Evolutionary conservation across 306 rosid species (phyloP).

Genomic region (Lablab purpureus): DNA sequence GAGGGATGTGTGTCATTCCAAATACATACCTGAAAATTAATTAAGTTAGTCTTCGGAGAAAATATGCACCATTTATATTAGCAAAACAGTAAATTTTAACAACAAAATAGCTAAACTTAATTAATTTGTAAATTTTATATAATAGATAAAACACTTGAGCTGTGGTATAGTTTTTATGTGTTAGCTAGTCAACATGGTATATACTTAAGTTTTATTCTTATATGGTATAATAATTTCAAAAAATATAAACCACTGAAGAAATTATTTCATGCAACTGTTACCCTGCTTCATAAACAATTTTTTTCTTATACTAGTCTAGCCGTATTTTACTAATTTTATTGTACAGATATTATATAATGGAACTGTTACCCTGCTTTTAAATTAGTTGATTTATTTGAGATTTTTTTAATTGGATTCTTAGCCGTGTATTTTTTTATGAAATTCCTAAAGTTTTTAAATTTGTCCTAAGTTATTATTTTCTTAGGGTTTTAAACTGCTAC

Average conservation of each 20-base stretch:
- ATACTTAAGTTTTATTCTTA: too few species aligned
- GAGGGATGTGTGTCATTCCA: slow-evolving; percentile 80
- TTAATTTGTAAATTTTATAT: too few species aligned
- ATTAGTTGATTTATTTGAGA: too few species aligned
- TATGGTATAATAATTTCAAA: not conserved
- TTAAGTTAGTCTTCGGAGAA: slow-evolving; percentile 4
- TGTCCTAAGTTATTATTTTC: too few species aligned
- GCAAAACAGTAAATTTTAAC: not conserved
- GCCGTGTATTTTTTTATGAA: too few species aligned
- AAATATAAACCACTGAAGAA: not conserved
- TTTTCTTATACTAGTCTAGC: too few species aligned
- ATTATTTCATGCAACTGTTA: not conserved
- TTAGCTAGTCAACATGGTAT: not conserved
- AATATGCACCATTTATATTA: not conserved
- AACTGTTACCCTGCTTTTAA: not conserved
- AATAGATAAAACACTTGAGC: not conserved
- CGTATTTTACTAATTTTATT: too few species aligned
- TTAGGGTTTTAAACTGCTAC: too few species aligned
- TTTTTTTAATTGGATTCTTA: too few species aligned
- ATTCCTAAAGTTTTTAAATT: too few species aligned
- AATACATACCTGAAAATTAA: slow-evolving; percentile 70
- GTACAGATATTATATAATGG: too few species aligned
- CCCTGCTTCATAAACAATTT: too few species aligned
- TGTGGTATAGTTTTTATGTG: not conserved
- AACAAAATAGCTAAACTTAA: not conserved